These are phyloP conservation scores for Tephrocybe sp. DNA, from an alignment of 768 basidiomycete species.

Conservation along the genomic window DNA sequence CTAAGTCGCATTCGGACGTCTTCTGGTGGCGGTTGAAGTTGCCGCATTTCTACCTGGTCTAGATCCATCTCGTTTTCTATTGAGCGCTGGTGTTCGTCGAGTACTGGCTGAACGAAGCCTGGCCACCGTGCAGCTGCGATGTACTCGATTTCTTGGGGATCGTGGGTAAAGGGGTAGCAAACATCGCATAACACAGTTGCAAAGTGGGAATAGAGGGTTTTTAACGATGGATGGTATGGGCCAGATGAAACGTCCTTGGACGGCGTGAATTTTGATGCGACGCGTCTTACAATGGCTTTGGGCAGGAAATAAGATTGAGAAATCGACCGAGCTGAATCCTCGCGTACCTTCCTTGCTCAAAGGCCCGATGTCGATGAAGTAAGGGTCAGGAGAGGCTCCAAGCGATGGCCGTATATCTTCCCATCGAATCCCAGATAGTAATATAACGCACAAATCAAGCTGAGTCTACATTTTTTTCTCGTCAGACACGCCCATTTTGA, in stretches of 20 bases:
- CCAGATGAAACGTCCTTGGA: slow-evolving; percentile 9
- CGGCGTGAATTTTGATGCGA: slow-evolving; percentile 36
- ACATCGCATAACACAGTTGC: slow-evolving; percentile 53
- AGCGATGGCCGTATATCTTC: slow-evolving; percentile 66
- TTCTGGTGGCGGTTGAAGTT: slow-evolving; percentile 39
- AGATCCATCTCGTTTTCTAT: slow-evolving; percentile 19
- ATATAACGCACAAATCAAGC: slow-evolving; percentile 55
- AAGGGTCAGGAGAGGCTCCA: slow-evolving; percentile 73
- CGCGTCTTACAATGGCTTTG: slow-evolving; percentile 30
- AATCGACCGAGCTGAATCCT: neutral
- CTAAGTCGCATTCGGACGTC: slow-evolving; percentile 66
- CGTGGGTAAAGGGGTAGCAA: slow-evolving; percentile 62
- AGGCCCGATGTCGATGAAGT: slow-evolving; percentile 54
- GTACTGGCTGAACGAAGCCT: slow-evolving; percentile 67
- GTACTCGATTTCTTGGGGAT: slow-evolving; percentile 70
- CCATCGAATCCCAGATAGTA: slow-evolving; percentile 68
- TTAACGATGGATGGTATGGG: slow-evolving; percentile 53
- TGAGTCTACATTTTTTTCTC: slow-evolving; percentile 39
- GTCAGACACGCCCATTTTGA: slow-evolving; percentile 2
- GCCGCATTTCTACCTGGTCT: slow-evolving; percentile 18
- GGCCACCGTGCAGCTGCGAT: slow-evolving; percentile 81
- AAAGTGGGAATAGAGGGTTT: slow-evolving; percentile 64
- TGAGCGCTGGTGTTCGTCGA: slow-evolving; percentile 41
- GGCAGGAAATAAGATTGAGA: neutral
- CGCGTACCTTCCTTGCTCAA: slow-evolving; percentile 55